These are phyloP conservation scores for Kluyveromyces marxianus DNA, from an alignment of 1,139 yeast species.

Conservation along the genomic window DNA sequence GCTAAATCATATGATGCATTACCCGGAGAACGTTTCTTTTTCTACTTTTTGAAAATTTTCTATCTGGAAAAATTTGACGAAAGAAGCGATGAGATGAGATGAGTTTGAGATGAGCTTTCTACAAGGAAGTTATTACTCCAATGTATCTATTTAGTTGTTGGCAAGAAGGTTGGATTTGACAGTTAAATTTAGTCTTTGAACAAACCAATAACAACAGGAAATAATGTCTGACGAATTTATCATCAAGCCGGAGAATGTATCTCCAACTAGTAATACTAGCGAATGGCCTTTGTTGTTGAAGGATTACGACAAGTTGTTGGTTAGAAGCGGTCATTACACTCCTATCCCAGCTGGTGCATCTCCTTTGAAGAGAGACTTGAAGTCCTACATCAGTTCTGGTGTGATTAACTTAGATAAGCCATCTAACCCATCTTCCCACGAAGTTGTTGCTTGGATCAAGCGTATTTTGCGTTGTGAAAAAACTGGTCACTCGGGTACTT, in stretches of 20 bases:
- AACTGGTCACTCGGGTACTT: constrained; percentile 98
- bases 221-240: constrained; percentile 55
- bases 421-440: constrained; percentile 95
- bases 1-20: background rate
- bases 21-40: constrained; percentile 2
- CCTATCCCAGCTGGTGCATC: constrained; percentile 95
- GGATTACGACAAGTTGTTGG: constrained; percentile 87
- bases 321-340: constrained; percentile 93
- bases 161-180: background rate
- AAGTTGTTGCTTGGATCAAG: constrained; percentile 98
- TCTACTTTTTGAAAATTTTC: constrained; percentile 5
- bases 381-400: constrained; percentile 86
- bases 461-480: constrained; percentile 91
- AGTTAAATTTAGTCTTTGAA: background rate
- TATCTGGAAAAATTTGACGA: constrained; percentile 6
- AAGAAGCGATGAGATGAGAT: constrained; percentile 9
- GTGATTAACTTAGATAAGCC: constrained; percentile 97
- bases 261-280: constrained; percentile 78
- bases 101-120: constrained; percentile 3
- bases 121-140: background rate
- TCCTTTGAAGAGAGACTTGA: constrained; percentile 89
- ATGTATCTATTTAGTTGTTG: background rate
- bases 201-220: background rate
- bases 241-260: constrained; percentile 84
- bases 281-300: constrained; percentile 94